phyloP scores from a whole-genome alignment of 2,329 filamentous ascomycete species.

The Cercospora canescens region DNA sequence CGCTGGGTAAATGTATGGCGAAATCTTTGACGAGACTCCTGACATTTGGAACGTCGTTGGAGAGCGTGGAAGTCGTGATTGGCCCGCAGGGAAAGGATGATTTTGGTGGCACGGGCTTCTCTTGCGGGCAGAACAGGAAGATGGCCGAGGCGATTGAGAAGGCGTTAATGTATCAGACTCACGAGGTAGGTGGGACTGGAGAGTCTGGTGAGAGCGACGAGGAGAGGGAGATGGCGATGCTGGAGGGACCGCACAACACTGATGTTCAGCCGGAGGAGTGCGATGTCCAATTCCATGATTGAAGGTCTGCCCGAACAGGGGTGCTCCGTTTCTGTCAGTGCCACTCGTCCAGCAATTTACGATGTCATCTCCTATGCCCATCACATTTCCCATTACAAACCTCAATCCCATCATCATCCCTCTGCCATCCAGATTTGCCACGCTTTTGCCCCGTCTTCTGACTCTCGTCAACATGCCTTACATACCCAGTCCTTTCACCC shows the following conservation, averaged over 20 bases:
- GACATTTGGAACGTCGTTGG: not conserved
- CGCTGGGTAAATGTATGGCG: not conserved
- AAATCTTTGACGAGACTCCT: not conserved
- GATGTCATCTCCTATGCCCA: conserved; percentile 1
- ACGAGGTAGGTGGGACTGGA: not conserved
- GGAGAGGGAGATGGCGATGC: not conserved
- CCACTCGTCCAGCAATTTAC: too few relatives aligned
- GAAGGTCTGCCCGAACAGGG: not conserved
- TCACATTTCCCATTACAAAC: conserved; percentile 4
- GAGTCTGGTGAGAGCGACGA: not conserved
- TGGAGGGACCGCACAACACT: not conserved
- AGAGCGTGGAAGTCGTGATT: not conserved
- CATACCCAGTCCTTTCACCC: not conserved
- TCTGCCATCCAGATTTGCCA: not conserved
- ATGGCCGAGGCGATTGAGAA: conserved; percentile 3
- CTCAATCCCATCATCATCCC: not conserved
- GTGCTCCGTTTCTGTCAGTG: too few relatives aligned
- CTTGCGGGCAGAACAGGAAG: not conserved
- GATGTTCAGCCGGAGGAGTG: not conserved
- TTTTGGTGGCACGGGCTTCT: not conserved
- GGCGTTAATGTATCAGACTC: not conserved
- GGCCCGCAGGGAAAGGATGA: not conserved
- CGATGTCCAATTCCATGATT: not conserved
- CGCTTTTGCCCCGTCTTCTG: not conserved
- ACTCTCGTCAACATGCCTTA: conserved; percentile 2